phyloP scores from a whole-genome alignment of 116 monocot species.

The Cymodocea nodosa region DNA sequence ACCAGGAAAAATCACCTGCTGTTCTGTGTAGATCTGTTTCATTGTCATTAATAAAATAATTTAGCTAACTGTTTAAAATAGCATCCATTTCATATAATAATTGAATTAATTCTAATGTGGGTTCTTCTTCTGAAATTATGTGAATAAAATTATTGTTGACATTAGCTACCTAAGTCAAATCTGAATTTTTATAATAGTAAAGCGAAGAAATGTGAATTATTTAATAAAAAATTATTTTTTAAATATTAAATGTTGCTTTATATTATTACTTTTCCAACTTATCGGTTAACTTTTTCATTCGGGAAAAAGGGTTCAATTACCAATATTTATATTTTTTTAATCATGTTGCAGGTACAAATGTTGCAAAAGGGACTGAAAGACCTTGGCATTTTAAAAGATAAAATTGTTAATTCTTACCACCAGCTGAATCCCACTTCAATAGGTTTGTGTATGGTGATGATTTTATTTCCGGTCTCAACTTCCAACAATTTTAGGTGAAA shows the following conservation, averaged over 20 bases:
- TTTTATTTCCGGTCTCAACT: background rate
- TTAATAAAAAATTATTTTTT: background rate
- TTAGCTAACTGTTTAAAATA: too few relatives aligned
- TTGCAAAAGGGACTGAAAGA: constrained; percentile 61
- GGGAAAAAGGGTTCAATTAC: background rate
- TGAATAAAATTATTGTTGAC: background rate
- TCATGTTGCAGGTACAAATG: constrained; percentile 59
- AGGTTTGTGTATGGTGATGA: constrained; percentile 24
- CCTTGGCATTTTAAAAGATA: constrained; percentile 54
- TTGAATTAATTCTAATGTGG: too few relatives aligned
- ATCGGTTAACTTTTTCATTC: background rate
- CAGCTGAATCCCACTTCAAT: constrained; percentile 89
- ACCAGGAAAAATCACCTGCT: too few relatives aligned
- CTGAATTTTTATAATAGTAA: background rate
- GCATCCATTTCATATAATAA: too few relatives aligned
- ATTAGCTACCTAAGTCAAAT: background rate
- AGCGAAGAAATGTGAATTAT: background rate
- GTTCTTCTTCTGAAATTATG: too few relatives aligned
- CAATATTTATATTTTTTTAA: background rate
- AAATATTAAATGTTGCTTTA: background rate
- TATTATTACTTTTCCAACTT: background rate
- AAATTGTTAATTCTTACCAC: constrained; percentile 35
- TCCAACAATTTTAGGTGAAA: background rate
- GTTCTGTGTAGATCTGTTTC: too few relatives aligned
- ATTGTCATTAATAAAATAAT: too few relatives aligned